Conservation (phyloP, 176 grass and related monocot species). For the Dactylis glomerata region DNA sequence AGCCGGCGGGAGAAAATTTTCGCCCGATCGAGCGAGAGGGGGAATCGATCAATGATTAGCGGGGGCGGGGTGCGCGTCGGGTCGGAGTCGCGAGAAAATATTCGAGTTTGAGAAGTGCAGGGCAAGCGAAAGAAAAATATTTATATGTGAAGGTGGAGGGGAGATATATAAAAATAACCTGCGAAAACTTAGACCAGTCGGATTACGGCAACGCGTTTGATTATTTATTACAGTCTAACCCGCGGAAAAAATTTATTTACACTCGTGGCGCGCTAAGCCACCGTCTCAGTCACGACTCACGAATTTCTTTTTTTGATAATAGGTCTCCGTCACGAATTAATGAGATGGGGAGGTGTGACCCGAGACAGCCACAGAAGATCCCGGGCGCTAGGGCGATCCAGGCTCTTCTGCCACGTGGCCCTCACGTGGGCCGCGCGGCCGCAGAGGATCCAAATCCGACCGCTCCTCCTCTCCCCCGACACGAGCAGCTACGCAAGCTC, state of each 20-base stretch:
- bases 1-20: not conserved
- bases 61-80: not conserved
- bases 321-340: not conserved
- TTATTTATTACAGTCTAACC: no score
- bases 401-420: not conserved
- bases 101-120: slow-evolving; percentile 27
- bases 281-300: not conserved
- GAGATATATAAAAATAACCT: not conserved
- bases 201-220: not conserved
- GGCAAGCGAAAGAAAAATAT: not conserved
- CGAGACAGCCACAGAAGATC: not conserved
- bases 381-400: not conserved
- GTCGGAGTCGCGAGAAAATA: not conserved
- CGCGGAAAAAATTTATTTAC: not conserved
- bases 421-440: not conserved
- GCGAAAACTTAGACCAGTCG: not conserved
- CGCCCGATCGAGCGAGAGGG: not conserved
- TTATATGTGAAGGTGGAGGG: not conserved
- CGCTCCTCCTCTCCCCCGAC: not conserved
- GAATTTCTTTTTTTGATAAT: not conserved
- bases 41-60: slow-evolving; percentile 8
- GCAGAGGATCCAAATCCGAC: not conserved
- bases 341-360: not conserved
- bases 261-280: not conserved
- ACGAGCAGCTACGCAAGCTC: not conserved